Base-by-base conservation (phyloP, 2,329 filamentous ascomycete genomes). In the Cytospora chrysosperma region DNA sequence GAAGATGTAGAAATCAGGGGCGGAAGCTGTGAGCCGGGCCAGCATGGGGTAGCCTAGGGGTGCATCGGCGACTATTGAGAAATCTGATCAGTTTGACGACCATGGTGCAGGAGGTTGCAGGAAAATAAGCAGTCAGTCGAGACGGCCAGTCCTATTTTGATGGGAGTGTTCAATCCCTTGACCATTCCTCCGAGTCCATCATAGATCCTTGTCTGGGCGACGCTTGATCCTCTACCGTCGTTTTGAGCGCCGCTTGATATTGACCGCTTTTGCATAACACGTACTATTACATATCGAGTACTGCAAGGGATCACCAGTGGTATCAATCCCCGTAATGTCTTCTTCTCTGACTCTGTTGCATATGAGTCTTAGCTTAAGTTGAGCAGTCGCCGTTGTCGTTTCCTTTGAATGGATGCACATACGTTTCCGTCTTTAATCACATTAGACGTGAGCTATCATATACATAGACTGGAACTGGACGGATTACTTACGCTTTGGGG, bases 21-120 rank as follows among this genome's bases (percentile, higher is more conserved):
- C 43, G 2, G 57, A 52, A 0, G 57, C 57, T 13, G 47, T 53
- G 30, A 59, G 40, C 0, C 57, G 57, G 1, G 57, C 57, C 2
- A 59, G 57, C 57, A 52, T 53, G 3, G 57, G 57, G n/a, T 59
- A 59, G 10, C 57, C 57, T 2, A 1, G 6, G 1, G 57, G 57
- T 10, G 21, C 24, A 12, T 59, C 49, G 7, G 21, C 24, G 5
- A 59, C 57, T 59, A 13, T 15, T 13, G 10, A 15, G 30, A 9
- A 13, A 17, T 55, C 6, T 24, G 8, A 15, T 54, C 9, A 55
- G 52, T 24, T 10, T 10, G 24, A 34, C 30, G n/a, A 13, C 26
- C 4, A 3, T 3, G 7, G 17, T 15, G n/a, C 19, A 21, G 43
- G 19, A 4, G 40, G 13, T 3, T 21, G 7, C 17, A 34, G 12